These are phyloP conservation scores for Aphanocladium album DNA, from an alignment of 2,329 filamentous ascomycete species.

Conservation along the genomic window DNA sequence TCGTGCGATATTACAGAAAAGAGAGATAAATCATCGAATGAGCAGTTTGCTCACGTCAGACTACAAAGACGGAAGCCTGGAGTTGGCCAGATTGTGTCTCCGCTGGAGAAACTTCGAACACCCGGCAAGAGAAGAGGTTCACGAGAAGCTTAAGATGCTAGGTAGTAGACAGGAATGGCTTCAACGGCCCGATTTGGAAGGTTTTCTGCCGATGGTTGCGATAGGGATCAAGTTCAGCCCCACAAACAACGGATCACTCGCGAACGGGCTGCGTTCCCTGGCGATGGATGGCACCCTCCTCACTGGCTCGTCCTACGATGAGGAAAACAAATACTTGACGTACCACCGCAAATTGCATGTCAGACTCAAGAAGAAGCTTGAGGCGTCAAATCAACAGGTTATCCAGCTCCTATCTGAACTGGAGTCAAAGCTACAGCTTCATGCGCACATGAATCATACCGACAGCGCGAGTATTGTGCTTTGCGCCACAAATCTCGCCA, in stretches of 20 bases:
- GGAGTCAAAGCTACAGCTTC: background rate
- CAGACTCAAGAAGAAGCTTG: background rate
- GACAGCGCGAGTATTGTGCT: too few species aligned
- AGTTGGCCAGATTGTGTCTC: background rate
- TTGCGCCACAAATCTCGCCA: background rate
- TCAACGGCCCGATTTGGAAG: background rate
- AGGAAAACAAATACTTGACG: background rate
- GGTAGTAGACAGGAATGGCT: background rate
- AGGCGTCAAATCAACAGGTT: background rate
- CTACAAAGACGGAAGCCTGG: background rate
- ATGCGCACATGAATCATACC: background rate
- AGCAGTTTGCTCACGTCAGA: background rate
- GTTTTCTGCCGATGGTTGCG: background rate
- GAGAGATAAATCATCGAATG: background rate
- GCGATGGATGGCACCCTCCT: background rate
- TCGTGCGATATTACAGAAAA: background rate
- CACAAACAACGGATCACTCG: background rate
- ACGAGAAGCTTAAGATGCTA: background rate
- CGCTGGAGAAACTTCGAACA: background rate
- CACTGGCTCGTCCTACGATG: background rate
- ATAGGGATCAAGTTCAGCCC: background rate
- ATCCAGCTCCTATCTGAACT: background rate
- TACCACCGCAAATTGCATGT: background rate
- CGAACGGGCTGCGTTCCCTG: background rate
- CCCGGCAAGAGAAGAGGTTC: background rate